Conservation (phyloP, 371 early-diverging fungal species). For the Thermomucor indicae-seudaticae region DNA sequence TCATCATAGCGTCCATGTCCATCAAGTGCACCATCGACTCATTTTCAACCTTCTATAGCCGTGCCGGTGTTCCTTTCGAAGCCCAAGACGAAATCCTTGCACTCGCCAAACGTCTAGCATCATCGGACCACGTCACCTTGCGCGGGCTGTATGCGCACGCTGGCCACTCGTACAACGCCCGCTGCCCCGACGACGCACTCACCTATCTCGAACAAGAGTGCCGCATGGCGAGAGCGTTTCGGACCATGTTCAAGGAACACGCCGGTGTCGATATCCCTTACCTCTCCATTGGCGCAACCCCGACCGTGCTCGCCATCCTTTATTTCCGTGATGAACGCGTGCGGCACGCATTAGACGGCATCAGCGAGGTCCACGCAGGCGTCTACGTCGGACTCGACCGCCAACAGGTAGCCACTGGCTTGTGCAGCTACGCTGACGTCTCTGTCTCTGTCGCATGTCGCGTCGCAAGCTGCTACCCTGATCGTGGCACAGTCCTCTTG, state of each 20-base stretch:
- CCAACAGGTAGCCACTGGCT: constrained; percentile 37
- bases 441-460: constrained; percentile 33
- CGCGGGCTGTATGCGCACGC: constrained; percentile 42
- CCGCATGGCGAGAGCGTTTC: constrained; percentile 21
- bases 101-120: constrained; percentile 29
- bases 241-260: constrained; percentile 9
- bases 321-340: constrained; percentile 9
- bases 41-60: too few species aligned
- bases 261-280: constrained; percentile 18
- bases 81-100: constrained; percentile 7
- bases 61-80: constrained; percentile 35
- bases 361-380: constrained; percentile 42
- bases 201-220: constrained; percentile 32
- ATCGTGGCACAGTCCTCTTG: constrained; percentile 26
- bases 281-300: constrained; percentile 43
- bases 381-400: constrained; percentile 33
- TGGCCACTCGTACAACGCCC: constrained; percentile 37
- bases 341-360: constrained; percentile 19
- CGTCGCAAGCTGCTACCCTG: constrained; percentile 32
- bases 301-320: constrained; percentile 21
- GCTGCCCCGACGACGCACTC: constrained; percentile 17
- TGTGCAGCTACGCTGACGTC: constrained; percentile 17
- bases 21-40: too few species aligned
- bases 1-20: too few species aligned
- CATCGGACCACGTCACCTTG: constrained; percentile 18